Percentiles rank a stretch among this genome's conserved stretches.
Evolutionary conservation across 305 asterid genomes (phyloP).

Genomic region (Rubia balearica): DNA sequence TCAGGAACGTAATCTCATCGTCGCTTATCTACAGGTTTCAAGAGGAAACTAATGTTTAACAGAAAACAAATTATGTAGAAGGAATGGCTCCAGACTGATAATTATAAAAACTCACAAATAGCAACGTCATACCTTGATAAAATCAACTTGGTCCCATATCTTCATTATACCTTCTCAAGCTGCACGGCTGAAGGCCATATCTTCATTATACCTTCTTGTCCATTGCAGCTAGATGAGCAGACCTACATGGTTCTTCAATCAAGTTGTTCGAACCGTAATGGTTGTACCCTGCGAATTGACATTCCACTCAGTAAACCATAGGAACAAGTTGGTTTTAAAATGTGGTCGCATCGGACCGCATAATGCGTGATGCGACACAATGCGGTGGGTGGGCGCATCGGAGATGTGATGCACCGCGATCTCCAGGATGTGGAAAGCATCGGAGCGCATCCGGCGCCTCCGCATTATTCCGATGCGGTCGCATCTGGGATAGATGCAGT

Average conservation of each 20-base stretch:
- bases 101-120: no score
- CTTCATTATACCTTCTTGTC: constrained; percentile 56
- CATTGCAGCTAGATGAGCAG: constrained; percentile 79
- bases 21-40: constrained; percentile 62
- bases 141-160: no score
- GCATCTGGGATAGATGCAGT: no score
- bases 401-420: no score
- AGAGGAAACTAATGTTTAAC: constrained; percentile 40
- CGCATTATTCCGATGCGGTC: no score
- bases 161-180: constrained; percentile 74
- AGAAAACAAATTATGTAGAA: no score
- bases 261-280: constrained; percentile 91
- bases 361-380: no score
- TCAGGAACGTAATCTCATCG: constrained; percentile 78
- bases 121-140: no score
- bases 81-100: neutral
- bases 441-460: no score
- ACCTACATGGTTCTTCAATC: constrained; percentile 82
- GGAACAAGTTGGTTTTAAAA: neutral
- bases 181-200: constrained; percentile 88
- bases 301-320: constrained; percentile 16
- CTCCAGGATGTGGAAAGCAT: no score
- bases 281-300: constrained; percentile 50
- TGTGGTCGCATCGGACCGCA: no score
- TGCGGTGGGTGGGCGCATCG: no score